Percentiles rank a stretch among this genome's conserved stretches.
phyloP scores from a whole-genome alignment of 495 filamentous ascomycete genomes.

The Paragyromitra xinjiangensis region DNA sequence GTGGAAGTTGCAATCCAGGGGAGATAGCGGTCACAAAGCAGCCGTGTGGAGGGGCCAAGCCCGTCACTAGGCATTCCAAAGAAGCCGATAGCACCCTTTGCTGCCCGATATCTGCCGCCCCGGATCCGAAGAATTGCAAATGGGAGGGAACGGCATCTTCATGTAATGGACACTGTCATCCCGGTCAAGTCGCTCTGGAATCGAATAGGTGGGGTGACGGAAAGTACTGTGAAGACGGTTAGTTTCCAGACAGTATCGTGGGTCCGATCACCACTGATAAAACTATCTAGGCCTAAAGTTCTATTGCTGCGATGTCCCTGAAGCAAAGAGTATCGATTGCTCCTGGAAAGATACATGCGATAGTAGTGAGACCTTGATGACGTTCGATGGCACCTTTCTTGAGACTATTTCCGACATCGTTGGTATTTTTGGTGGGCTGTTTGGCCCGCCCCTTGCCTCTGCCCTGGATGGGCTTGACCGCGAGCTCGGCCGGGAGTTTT shows the following conservation, averaged over 20 bases:
- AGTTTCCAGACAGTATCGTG: background rate
- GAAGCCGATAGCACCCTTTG: constrained; percentile 2
- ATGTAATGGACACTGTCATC: background rate
- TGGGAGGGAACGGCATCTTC: constrained; percentile 1
- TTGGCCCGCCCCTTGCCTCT: background rate
- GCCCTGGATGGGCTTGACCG: background rate
- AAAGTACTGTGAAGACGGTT: constrained; percentile 3
- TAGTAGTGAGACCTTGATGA: background rate
- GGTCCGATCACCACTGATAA: background rate
- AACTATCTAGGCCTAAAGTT: constrained; percentile 1
- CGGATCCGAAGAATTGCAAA: background rate
- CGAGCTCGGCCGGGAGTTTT: constrained; percentile 6
- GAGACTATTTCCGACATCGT: background rate
- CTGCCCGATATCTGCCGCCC: constrained; percentile 7
- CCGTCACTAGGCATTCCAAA: background rate
- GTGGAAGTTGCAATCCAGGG: constrained; percentile 1
- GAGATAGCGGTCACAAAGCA: background rate
- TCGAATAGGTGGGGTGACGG: background rate
- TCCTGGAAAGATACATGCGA: constrained; percentile 4
- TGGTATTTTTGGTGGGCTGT: background rate
- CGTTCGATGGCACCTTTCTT: constrained; percentile 2
- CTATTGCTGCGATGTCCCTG: constrained; percentile 4
- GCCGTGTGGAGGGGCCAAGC: background rate
- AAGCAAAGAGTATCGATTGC: background rate
- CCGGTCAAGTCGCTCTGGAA: background rate